Percentiles rank a stretch among this genome's conserved stretches.
Conservation (phyloP, 2,329 filamentous ascomycete genomes). For the Alternaria sp. region DNA sequence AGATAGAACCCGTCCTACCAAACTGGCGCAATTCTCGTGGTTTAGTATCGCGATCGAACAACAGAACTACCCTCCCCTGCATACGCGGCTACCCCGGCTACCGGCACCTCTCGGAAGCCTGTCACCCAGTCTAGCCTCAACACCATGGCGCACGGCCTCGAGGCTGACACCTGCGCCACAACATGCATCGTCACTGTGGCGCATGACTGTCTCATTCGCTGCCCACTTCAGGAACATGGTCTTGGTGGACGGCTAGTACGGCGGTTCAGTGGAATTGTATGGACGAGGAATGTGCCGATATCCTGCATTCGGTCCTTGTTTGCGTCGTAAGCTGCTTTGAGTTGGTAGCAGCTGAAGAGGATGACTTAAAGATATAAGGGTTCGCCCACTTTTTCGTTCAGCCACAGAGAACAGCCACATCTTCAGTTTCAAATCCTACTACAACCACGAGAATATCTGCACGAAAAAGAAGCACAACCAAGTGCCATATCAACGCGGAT, state of each 20-base stretch:
- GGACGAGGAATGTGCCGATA: neutral
- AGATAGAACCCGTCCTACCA: neutral
- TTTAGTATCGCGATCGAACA: neutral
- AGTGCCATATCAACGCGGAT: neutral
- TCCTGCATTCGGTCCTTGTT: neutral
- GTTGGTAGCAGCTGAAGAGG: neutral
- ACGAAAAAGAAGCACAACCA: neutral
- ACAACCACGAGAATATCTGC: neutral
- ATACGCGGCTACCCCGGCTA: neutral
- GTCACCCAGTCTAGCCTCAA: conserved; percentile 6
- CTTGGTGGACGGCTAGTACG: conserved; percentile 9
- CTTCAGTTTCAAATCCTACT: neutral
- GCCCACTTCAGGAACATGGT: neutral
- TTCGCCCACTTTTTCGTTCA: neutral
- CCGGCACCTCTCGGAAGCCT: neutral
- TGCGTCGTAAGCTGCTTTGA: conserved; percentile 16
- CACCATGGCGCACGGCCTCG: conserved; percentile 4
- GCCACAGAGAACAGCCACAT: neutral
- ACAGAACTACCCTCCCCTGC: neutral
- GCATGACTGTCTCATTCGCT: neutral
- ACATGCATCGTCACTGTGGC: neutral
- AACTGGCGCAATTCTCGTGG: neutral
- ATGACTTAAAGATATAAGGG: neutral
- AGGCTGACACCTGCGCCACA: conserved; percentile 4
- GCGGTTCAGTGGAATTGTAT: conserved; percentile 4